Evolutionary conservation across 1,284 basidiomycete genomes (phyloP), one percentile per base, ranked within the genome.

Genomic region (Somion occarium): DNA sequence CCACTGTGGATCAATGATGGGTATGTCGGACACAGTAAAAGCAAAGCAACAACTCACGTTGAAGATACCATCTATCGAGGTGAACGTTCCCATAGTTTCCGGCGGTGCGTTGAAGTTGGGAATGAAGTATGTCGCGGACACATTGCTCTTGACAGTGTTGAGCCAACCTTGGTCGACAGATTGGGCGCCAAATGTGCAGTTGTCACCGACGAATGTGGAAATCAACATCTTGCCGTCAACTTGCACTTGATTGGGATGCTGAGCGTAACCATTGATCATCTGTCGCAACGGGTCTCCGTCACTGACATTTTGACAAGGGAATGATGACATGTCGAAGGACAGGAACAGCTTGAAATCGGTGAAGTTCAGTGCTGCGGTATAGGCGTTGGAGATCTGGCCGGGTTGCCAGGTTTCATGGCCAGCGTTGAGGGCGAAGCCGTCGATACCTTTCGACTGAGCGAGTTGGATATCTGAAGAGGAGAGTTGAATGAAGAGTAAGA

Each of bases 171-270:
- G 55, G 48, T 67, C 57, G 26, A 66, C 47, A 23, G 51, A 58
- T 13, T 44, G 57, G 44, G 63, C 57, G 20, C 77, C 79, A 56
- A 81, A 81, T 3, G 58, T 67, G 56, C 79, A 82, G 50, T 64
- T 56, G 41, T 79, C 73, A 3, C 82, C 80, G 11, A 75, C 69
- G 61, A 83, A 84, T 5, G 80, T 79, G 3, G 75, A 76, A 3
- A 79, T 69, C 51, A 82, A 68, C 34, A 72, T 65, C 53, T 71
- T 70, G 48, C 67, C 69, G 58, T 72, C 67, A 56, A 61, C 69
- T 46, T 48, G 51, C 38, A 76, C 69, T 61, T 82, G 78, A 44
- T 69, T 73, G 0, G 74, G 60, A 56, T 73, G 66, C 25, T 57
- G 53, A 18, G 69, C 66, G 57, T 73, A 79, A 4, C 58, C 61